Base-by-base conservation (phyloP, 768 basidiomycete species). In the Lentinus brumalis region DNA sequence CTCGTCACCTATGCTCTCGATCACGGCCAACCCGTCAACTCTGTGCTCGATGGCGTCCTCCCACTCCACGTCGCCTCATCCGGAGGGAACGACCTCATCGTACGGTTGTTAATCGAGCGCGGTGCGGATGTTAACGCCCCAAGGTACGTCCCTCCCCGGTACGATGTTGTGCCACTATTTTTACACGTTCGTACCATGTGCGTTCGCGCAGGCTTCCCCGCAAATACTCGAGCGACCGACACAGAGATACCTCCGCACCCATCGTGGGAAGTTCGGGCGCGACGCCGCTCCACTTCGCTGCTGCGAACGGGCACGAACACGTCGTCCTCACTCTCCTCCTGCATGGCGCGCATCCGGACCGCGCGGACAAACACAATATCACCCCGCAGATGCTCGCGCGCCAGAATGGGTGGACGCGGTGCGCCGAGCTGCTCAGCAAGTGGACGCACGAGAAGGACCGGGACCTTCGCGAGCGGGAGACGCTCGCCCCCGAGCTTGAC, bases 51-150 rank as follows among this genome's bases (percentile, higher is more conserved):
- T 71, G 97, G 97, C 39, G 91, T 99, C 3, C 86, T 97, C n/a
- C 96, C 97, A 3, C 81, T 99, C 9, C 97, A 99, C 71, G 96
- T 94, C 4, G 97, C 96, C 2, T 92, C 87, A 66, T 91, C 94
- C 0, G 93, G 93, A 26, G 97, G 97, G 2, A 92, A 86, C 70
- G 92, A 91, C 57, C 83, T 87, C 59, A 91, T 98, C 46, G 94
- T 98, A 42, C 84, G 86, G 68, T 81, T 96, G 64, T 78, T 99
- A 49, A 90, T 99, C 69, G 93, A 97, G 62, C 79, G 87, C 59
- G 96, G 97, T 21, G 97, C 97, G n/a, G 97, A 99, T 71, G 96
- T 98, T 32, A 98, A 98, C 75, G 95, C 95, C 4, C 89, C 94
- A 55, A 86, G 96, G 91, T 92, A 55, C 61, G 83, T 73, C 52